Conservation (phyloP, 306 rosid species). For the Vicia villosa region DNA sequence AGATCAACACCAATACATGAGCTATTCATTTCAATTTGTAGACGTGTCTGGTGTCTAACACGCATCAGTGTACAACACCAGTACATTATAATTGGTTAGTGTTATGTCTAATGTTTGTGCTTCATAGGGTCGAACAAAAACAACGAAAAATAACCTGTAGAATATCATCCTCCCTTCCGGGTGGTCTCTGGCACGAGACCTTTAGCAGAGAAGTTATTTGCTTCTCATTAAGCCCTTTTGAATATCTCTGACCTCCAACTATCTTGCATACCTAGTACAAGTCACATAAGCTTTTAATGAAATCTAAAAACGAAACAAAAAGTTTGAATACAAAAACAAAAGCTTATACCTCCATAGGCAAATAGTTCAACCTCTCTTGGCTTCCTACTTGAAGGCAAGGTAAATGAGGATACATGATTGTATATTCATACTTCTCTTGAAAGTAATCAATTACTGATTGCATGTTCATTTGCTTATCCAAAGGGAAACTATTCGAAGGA, state of each 20-base stretch:
- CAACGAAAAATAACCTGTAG: slow-evolving; percentile 39
- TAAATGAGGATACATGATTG: slow-evolving; percentile 44
- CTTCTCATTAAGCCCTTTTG: slow-evolving; percentile 45
- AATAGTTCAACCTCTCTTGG: slow-evolving; percentile 47
- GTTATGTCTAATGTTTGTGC: neutral
- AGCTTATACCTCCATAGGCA: slow-evolving; percentile 53
- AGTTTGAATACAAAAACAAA: slow-evolving; percentile 16
- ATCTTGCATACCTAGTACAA: slow-evolving; percentile 49
- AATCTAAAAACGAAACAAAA: neutral
- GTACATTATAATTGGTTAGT: neutral
- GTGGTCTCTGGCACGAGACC: slow-evolving; percentile 50
- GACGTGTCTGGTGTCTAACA: neutral
- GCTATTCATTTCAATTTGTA: neutral
- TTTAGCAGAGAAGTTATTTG: slow-evolving; percentile 51
- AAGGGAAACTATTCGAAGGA: slow-evolving; percentile 46
- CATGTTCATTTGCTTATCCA: slow-evolving; percentile 58
- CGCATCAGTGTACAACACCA: neutral
- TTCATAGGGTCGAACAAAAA: neutral
- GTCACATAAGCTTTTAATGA: slow-evolving; percentile 15
- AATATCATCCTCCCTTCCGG: slow-evolving; percentile 43
- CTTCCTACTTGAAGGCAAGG: slow-evolving; percentile 55
- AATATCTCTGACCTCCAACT: slow-evolving; percentile 47
- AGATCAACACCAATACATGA: neutral
- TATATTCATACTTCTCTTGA: slow-evolving; percentile 52
- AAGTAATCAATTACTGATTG: slow-evolving; percentile 58